Conservation (phyloP, 768 basidiomycete species). For the Tephrocybe sp. region DNA sequence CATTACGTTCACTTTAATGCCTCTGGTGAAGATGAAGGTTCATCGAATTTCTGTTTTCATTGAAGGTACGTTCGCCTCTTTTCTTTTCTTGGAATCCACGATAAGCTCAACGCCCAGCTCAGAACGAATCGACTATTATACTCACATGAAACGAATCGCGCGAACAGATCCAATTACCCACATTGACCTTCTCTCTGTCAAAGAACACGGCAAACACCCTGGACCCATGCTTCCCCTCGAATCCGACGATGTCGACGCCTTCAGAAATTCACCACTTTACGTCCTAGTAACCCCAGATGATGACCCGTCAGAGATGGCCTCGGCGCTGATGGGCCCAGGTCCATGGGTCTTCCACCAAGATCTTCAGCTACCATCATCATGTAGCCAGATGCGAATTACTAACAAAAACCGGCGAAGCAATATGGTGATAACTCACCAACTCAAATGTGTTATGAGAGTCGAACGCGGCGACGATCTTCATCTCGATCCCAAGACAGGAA, state of each 20-base stretch:
- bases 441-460: constrained; percentile 83
- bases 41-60: constrained; percentile 70
- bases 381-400: constrained; percentile 66
- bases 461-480: constrained; percentile 74
- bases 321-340: constrained; percentile 71
- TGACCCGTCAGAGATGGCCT: constrained; percentile 56
- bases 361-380: constrained; percentile 68
- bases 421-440: constrained; percentile 69
- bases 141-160: constrained; percentile 62
- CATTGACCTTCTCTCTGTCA: constrained; percentile 63
- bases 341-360: constrained; percentile 83
- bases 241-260: constrained; percentile 63
- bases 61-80: constrained; percentile 60
- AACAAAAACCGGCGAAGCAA: constrained; percentile 78
- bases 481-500: constrained; percentile 64
- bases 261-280: constrained; percentile 66
- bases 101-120: neutral
- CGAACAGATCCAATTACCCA: constrained; percentile 67
- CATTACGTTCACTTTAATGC: constrained; percentile 77
- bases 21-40: constrained; percentile 80
- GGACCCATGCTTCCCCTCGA: constrained; percentile 76
- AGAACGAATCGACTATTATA: constrained; percentile 86
- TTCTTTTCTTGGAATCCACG: neutral
- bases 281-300: constrained; percentile 46
- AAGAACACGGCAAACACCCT: constrained; percentile 50